Evolutionary conservation across 352 stramenopile species (phyloP).

Genomic region (Pythium volutum): DNA sequence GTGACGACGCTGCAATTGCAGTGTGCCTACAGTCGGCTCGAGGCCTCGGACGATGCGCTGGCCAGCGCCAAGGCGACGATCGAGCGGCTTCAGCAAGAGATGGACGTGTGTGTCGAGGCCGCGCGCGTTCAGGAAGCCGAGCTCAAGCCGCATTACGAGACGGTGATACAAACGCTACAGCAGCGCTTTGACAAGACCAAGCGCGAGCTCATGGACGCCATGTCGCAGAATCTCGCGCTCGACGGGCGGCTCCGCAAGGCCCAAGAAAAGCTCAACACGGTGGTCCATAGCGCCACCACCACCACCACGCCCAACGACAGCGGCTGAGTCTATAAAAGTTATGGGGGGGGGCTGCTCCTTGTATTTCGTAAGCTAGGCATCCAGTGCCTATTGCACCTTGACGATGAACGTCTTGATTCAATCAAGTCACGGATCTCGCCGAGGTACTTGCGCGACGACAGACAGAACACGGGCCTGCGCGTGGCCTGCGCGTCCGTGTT

Average conservation of each 20-base stretch:
- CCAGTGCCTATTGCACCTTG: too few species aligned
- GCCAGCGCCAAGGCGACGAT: constrained; percentile 25
- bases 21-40: constrained; percentile 39
- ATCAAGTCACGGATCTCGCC: too few species aligned
- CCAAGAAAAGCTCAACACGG: constrained; percentile 66
- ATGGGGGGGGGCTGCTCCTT: too few species aligned
- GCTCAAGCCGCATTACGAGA: constrained; percentile 38
- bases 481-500: too few species aligned
- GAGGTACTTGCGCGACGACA: too few species aligned
- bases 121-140: constrained; percentile 40
- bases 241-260: constrained; percentile 60
- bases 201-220: constrained; percentile 67
- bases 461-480: too few species aligned
- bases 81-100: constrained; percentile 28
- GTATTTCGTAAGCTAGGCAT: too few species aligned
- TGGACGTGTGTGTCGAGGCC: constrained; percentile 27
- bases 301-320: neutral
- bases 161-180: constrained; percentile 42
- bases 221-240: constrained; percentile 59
- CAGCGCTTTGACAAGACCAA: constrained; percentile 74
- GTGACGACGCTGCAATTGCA: constrained; percentile 47
- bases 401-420: too few species aligned
- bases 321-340: neutral
- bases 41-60: constrained; percentile 35
- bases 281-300: constrained; percentile 25